These are phyloP conservation scores for Buddleja alternifolia DNA, from an alignment of 257 asterid species.

Conservation along the genomic window DNA sequence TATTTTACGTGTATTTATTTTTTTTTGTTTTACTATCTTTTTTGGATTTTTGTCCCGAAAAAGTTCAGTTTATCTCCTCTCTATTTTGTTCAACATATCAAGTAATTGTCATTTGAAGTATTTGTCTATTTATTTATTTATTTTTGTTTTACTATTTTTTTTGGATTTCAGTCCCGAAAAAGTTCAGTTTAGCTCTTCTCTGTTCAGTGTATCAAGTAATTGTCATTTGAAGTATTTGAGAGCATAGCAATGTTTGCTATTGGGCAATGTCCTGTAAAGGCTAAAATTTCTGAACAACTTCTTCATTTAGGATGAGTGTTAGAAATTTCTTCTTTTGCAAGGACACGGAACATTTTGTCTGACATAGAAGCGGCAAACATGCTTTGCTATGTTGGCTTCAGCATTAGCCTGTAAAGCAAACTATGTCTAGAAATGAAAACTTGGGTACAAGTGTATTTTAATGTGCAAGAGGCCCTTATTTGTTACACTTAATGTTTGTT, in stretches of 20 bases:
- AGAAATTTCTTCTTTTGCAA: not conserved
- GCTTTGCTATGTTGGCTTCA: not conserved
- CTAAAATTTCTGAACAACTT: not conserved
- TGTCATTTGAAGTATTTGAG: not conserved
- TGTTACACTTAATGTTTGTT: not conserved
- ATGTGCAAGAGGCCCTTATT: no score
- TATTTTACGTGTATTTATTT: not conserved
- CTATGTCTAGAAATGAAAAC: not conserved
- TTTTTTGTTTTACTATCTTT: not conserved
- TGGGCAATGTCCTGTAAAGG: not conserved
- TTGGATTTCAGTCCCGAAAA: not conserved
- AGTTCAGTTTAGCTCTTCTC: not conserved
- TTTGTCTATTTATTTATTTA: not conserved
- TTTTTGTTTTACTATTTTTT: not conserved
- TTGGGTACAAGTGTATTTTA: no score
- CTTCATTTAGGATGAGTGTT: not conserved
- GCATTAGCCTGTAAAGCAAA: not conserved
- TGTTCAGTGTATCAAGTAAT: not conserved
- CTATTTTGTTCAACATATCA: not conserved
- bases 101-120: not conserved
- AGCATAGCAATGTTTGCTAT: not conserved
- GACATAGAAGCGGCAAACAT: not conserved
- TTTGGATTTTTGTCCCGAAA: not conserved
- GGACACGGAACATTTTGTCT: slow-evolving; percentile 1
- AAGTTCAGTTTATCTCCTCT: slow-evolving; percentile 1